A percentile compares a stretch with the other conserved stretches of the same genome.
These are phyloP conservation scores for Tolypocladium tropicale DNA, from an alignment of 2,329 filamentous ascomycete genomes.

Conservation along the genomic window DNA sequence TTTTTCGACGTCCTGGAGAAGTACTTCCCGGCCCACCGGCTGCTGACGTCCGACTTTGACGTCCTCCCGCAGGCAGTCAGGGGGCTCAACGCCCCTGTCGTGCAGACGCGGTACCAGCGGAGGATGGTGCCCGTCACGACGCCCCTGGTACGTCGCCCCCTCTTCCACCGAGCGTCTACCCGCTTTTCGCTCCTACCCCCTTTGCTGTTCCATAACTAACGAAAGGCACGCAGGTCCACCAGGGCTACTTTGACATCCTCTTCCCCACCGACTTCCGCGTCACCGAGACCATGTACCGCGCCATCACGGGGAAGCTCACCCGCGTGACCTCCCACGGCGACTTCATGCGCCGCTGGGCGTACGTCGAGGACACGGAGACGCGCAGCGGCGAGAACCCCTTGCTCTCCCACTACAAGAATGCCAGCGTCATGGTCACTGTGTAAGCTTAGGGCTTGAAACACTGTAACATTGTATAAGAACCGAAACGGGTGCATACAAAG, in stretches of 20 bases:
- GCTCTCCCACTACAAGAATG: conserved; percentile 89
- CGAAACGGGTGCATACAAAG: neutral
- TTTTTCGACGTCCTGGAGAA: conserved; percentile 87
- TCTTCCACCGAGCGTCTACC: neutral
- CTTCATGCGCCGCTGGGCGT: conserved; percentile 84
- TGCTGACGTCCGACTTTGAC: conserved; percentile 87
- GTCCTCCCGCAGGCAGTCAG: conserved; percentile 70
- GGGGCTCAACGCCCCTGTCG: conserved; percentile 86
- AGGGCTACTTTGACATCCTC: conserved; percentile 97
- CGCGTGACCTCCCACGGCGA: conserved; percentile 78
- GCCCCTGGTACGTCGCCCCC: conserved; percentile 57
- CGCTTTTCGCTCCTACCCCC: neutral
- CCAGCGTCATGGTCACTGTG: conserved; percentile 81
- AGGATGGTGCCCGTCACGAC: conserved; percentile 83
- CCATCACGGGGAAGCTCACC: conserved; percentile 85
- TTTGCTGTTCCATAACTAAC: neutral
- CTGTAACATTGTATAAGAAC: neutral
- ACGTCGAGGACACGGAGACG: conserved; percentile 81
- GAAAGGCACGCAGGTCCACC: conserved; percentile 58
- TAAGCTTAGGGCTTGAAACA: conserved; percentile 25
- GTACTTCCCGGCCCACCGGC: conserved; percentile 82
- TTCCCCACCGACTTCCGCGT: conserved; percentile 94
- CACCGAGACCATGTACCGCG: conserved; percentile 84
- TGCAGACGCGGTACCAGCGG: conserved; percentile 86
- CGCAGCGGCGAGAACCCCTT: conserved; percentile 88